Evolutionary conservation across 257 asterid genomes (phyloP).

Genomic region (Mitragyna speciosa): DNA sequence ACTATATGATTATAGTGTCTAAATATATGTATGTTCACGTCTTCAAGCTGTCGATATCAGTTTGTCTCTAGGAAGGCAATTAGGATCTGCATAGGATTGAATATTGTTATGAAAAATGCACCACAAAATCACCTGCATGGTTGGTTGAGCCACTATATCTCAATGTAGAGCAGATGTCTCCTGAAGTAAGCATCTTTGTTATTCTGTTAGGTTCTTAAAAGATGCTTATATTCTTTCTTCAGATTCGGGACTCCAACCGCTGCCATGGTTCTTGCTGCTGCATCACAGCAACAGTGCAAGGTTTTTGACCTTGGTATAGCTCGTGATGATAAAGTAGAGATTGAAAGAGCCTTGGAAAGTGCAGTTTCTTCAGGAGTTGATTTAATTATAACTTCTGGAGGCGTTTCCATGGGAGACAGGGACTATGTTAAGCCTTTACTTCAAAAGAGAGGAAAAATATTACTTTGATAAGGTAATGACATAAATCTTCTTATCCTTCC

Average conservation of each 20-base stretch:
- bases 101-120: background rate
- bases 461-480: constrained; percentile 74
- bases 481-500: constrained; percentile 10
- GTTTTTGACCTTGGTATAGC: constrained; percentile 90
- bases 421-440: constrained; percentile 91
- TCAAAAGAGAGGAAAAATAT: constrained; percentile 67
- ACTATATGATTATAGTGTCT: background rate
- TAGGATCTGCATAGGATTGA: background rate
- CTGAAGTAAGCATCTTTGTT: background rate
- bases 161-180: background rate
- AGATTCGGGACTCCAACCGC: constrained; percentile 98
- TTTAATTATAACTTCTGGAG: constrained; percentile 86
- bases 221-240: constrained; percentile 26
- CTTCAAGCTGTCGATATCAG: background rate
- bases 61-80: background rate
- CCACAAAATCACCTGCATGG: background rate
- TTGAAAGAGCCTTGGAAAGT: constrained; percentile 54
- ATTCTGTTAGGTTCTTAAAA: constrained; percentile 9
- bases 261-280: constrained; percentile 90
- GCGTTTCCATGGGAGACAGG: constrained; percentile 99
- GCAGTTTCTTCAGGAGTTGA: constrained; percentile 76
- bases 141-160: background rate
- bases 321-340: constrained; percentile 66
- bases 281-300: constrained; percentile 64
- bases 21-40: background rate